Base-by-base conservation (phyloP, 2,329 filamentous ascomycete genomes). In the Botrytis elliptica region DNA sequence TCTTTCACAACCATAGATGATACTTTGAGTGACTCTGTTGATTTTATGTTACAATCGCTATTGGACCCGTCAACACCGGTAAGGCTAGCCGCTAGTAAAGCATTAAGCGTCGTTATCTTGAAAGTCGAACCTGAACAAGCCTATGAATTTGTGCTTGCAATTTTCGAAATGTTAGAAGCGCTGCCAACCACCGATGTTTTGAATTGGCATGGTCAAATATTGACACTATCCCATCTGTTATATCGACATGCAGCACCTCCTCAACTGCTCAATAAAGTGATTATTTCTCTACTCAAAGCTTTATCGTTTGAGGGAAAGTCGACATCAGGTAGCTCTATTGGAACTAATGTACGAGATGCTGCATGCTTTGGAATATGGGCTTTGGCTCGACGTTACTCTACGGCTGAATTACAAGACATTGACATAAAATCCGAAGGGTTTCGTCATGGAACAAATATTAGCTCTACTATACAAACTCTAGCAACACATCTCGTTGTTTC, bases 361-460 rank as follows among this genome's bases (percentile, higher is more conserved):
- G 94, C 96, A 4, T 98, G 95, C 81, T 99, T 98, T 81, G 96
- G 96, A 10, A 91, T 98, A 38, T 99, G 96, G 96, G 92, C 95
- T 1, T 82, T 98, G 12, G 93, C 95, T 36, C 88, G 96, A 72
- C 91, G 95, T 72, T 99, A 98, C 79, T 90, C 89, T 1, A 97
- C 94, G 0, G 80, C 85, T 0, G 95, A 98, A 81, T 86, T 98
- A 10, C 85, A 92, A 18, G 85, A 85, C 0, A 87, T 97, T 1
- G 33, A 49, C 8, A 57, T 36, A 7, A 33, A 33, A 44, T n/a
- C 44, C 88, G 88, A 22, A 44, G 67, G 57, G 4, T 59, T 62
- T 20, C 10, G 14, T 46, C 29, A 62, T 40, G 9, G 20, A 9
- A 46, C 16, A 14, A 40, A 25, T 18, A 20, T 20, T 7, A 69